Conservation (phyloP, 352 stramenopile species). For the Phytopythium aichiense region DNA sequence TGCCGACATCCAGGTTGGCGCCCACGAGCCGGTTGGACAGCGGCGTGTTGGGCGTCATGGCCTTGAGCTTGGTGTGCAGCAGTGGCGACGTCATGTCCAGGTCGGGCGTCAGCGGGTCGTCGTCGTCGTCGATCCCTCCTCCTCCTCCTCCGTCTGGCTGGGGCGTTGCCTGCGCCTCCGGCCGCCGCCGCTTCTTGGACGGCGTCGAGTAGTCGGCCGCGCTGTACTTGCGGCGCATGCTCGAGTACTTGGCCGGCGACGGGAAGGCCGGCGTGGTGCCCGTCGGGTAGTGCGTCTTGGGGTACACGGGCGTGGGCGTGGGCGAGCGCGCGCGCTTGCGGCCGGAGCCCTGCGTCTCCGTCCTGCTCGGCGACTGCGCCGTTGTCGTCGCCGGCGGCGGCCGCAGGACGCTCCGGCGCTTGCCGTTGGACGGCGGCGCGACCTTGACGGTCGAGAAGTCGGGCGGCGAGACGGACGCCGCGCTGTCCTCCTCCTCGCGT, state of each 20-base stretch:
- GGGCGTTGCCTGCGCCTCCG: conserved; percentile 14
- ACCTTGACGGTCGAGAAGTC: conserved; percentile 49
- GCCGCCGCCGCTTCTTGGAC: conserved; percentile 16
- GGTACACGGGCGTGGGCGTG: conserved; percentile 30
- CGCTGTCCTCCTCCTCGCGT: conserved; percentile 21
- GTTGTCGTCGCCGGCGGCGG: background rate
- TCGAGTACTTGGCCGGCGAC: conserved; percentile 28
- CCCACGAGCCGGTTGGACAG: conserved; percentile 81
- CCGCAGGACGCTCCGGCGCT: background rate
- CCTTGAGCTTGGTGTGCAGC: conserved; percentile 74
- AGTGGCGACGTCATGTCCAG: conserved; percentile 76
- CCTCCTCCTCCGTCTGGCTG: conserved; percentile 21
- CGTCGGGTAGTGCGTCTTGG: conserved; percentile 46
- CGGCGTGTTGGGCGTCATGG: conserved; percentile 79
- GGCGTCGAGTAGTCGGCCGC: conserved; percentile 48
- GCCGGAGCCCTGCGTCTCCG: conserved; percentile 9
- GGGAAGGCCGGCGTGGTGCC: conserved; percentile 22
- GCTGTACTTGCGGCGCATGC: conserved; percentile 69
- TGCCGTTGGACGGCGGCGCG: background rate
- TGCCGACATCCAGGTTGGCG: conserved; percentile 69
- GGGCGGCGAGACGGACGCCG: conserved; percentile 37
- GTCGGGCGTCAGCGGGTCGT: conserved; percentile 54
- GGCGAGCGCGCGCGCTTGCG: conserved; percentile 50
- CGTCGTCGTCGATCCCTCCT: conserved; percentile 36
- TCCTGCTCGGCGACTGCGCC: background rate